These are phyloP conservation scores for Hygrophoropsis aurantiaca DNA, from an alignment of 768 basidiomycete species.

Conservation along the genomic window DNA sequence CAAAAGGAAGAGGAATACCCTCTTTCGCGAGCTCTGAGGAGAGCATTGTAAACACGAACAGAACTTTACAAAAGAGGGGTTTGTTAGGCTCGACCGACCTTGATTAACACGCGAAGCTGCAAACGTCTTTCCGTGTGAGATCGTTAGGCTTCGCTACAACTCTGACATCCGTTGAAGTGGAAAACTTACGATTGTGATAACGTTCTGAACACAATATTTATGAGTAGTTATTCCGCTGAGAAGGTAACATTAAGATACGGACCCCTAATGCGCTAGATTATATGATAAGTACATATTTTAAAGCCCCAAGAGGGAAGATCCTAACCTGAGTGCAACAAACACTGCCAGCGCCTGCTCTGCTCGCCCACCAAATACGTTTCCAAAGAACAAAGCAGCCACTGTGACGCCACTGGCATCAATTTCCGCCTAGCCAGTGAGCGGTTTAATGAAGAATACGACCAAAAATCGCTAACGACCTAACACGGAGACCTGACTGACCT, in stretches of 20 bases:
- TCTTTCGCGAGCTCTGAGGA: conserved; percentile 56
- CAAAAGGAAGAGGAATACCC: conserved; percentile 60
- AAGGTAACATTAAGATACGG: conserved; percentile 7
- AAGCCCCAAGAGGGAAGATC: no score
- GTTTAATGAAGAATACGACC: background rate
- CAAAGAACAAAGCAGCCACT: conserved; percentile 61
- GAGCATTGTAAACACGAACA: background rate
- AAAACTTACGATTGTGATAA: conserved; percentile 30
- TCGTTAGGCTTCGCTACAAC: no score
- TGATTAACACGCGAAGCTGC: conserved; percentile 53
- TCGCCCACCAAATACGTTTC: conserved; percentile 52
- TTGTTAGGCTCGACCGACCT: conserved; percentile 23
- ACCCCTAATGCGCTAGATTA: conserved; percentile 39
- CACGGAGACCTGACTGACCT: conserved; percentile 11
- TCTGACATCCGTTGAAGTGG: no score
- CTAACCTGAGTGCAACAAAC: conserved; percentile 61
- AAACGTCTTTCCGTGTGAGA: conserved; percentile 40
- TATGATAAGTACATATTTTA: background rate
- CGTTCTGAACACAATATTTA: conserved; percentile 22
- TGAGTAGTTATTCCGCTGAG: no score
- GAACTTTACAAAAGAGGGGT: background rate
- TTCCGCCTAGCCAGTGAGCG: conserved; percentile 32
- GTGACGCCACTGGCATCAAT: conserved; percentile 50
- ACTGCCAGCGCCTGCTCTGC: conserved; percentile 57
- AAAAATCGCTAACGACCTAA: background rate